Evolutionary conservation across 2,329 filamentous ascomycete species (phyloP).

Genomic region (Alternaria solani): DNA sequence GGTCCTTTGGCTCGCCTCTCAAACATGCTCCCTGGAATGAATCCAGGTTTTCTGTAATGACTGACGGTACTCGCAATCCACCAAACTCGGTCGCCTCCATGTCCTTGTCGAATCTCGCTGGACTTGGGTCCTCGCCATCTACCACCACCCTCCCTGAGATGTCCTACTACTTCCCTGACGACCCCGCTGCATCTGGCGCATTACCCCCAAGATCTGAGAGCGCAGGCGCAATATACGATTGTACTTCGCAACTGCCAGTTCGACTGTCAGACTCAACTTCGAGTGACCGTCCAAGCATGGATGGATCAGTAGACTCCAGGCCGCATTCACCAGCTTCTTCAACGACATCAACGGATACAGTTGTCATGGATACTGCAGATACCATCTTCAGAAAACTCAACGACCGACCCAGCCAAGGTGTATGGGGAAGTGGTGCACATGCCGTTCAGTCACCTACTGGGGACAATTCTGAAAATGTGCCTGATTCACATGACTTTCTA

Average conservation of each 20-base stretch:
- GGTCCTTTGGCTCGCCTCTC: slow-evolving; percentile 19
- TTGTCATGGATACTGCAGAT: slow-evolving; percentile 38
- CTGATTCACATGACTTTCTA: slow-evolving; percentile 41
- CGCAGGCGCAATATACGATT: slow-evolving; percentile 3
- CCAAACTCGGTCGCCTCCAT: slow-evolving; percentile 41
- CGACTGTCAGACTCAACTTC: slow-evolving; percentile 12
- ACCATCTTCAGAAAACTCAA: slow-evolving; percentile 40
- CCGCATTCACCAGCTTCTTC: slow-evolving; percentile 35
- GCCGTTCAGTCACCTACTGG: slow-evolving; percentile 21
- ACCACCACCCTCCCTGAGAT: slow-evolving; percentile 36
- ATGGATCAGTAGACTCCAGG: slow-evolving; percentile 18
- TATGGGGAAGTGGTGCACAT: slow-evolving; percentile 25
- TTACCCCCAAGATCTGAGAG: slow-evolving; percentile 14
- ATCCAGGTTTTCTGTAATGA: slow-evolving; percentile 35
- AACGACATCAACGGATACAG: slow-evolving; percentile 28
- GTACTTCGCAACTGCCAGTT: slow-evolving; percentile 13
- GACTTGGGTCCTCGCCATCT: slow-evolving; percentile 27
- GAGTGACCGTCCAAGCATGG: slow-evolving; percentile 13
- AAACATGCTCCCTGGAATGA: slow-evolving; percentile 19
- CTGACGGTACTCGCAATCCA: slow-evolving; percentile 37
- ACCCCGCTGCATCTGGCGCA: slow-evolving; percentile 24
- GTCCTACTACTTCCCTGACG: slow-evolving; percentile 39
- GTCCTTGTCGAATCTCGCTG: slow-evolving; percentile 22
- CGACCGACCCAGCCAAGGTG: slow-evolving; percentile 25
- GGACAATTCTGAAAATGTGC: slow-evolving; percentile 22